These are phyloP conservation scores for Mucor indicus DNA, from an alignment of 371 early-diverging fungal genomes.

Conservation along the genomic window DNA sequence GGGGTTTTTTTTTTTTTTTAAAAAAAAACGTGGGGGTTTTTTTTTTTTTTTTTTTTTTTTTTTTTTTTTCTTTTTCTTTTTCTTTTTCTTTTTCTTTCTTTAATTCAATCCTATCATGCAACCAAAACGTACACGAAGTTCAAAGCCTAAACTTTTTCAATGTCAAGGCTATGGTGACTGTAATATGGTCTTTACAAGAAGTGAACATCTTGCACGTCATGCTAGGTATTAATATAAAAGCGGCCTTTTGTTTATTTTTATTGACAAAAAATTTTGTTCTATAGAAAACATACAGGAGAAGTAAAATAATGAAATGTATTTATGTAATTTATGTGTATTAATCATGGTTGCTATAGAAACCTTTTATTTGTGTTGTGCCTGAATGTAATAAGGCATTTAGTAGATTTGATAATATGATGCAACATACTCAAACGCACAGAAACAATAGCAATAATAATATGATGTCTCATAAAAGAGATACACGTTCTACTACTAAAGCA, in stretches of 20 bases:
- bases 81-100: not conserved
- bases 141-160: constrained; percentile 50
- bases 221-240: constrained; percentile 36
- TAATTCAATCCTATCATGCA: not conserved
- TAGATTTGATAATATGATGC: constrained; percentile 66
- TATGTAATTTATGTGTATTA: not conserved
- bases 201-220: constrained; percentile 61
- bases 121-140: constrained; percentile 12
- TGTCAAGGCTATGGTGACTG: constrained; percentile 62
- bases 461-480: not conserved
- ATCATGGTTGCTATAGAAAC: constrained; percentile 33
- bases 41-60: constrained; percentile 7
- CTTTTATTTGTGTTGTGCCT: constrained; percentile 54
- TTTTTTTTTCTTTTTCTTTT: constrained; percentile 4
- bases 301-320: constrained; percentile 11
- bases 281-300: constrained; percentile 64
- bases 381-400: constrained; percentile 55
- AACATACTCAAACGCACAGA: constrained; percentile 60
- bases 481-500: constrained; percentile 7
- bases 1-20: constrained; percentile 4
- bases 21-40: not conserved
- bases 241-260: not conserved
- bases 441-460: constrained; percentile 1
- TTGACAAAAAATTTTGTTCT: not conserved
- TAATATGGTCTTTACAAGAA: constrained; percentile 59